These are phyloP conservation scores for Penicillium paxilli DNA, from an alignment of 495 filamentous ascomycete species.

Conservation along the genomic window DNA sequence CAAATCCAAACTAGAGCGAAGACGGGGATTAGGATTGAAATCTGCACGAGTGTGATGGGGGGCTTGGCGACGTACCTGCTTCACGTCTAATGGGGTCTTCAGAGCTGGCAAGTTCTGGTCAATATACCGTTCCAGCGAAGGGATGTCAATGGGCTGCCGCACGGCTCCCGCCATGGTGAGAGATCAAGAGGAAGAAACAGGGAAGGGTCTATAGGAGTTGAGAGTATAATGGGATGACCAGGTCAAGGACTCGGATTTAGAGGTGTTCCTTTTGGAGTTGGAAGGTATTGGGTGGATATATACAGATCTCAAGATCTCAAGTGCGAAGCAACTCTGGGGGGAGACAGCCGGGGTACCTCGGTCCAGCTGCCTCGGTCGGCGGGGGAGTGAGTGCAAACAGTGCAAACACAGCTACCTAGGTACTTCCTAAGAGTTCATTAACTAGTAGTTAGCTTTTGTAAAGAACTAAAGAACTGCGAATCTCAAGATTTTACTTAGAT, in stretches of 20 bases:
- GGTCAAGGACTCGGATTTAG: too few relatives aligned
- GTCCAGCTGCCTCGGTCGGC: neutral
- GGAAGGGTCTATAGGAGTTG: too few relatives aligned
- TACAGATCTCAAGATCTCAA: constrained; percentile 7
- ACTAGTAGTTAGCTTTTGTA: too few relatives aligned
- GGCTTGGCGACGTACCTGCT: constrained; percentile 63
- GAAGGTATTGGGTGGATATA: neutral
- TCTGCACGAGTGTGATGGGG: neutral
- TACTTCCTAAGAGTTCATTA: too few relatives aligned
- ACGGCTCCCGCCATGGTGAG: constrained; percentile 78
- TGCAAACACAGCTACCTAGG: neutral
- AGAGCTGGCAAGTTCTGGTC: constrained; percentile 73
- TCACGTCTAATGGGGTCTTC: constrained; percentile 75
- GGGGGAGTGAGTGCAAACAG: neutral
- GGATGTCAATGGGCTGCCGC: constrained; percentile 82
- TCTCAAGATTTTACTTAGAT: too few relatives aligned
- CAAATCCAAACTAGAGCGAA: constrained; percentile 82
- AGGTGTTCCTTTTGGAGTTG: too few relatives aligned
- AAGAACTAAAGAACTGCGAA: too few relatives aligned
- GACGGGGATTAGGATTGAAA: constrained; percentile 5
- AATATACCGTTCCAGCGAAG: constrained; percentile 76
- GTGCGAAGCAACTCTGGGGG: neutral
- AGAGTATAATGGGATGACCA: too few relatives aligned
- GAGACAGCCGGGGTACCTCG: constrained; percentile 2
- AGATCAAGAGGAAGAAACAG: neutral